These are phyloP conservation scores for Aspergillus sp. DNA, from an alignment of 2,329 filamentous ascomycete species.

Conservation along the genomic window DNA sequence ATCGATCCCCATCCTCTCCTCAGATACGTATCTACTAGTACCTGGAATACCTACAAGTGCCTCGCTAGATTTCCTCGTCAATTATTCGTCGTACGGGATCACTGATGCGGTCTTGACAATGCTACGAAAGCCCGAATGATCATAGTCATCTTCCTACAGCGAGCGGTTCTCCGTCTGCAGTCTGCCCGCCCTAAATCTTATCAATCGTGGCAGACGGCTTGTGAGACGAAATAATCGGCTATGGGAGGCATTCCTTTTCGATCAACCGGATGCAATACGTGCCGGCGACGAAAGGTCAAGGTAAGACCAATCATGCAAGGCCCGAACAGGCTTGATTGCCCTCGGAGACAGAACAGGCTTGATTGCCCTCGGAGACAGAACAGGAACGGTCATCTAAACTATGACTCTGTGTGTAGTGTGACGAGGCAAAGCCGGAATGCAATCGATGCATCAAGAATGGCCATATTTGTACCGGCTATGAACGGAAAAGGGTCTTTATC, in stretches of 20 bases:
- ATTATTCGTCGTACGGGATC: background rate
- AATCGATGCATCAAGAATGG: conserved; percentile 26
- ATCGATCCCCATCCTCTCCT: background rate
- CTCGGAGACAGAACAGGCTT: background rate
- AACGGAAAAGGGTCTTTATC: conserved; percentile 19
- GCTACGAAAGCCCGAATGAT: background rate
- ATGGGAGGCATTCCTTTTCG: conserved; percentile 23
- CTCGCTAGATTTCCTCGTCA: background rate
- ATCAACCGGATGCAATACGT: conserved; percentile 25
- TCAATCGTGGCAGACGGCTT: too few species aligned
- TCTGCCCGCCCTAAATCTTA: background rate
- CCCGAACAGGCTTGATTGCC: background rate
- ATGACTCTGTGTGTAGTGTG: conserved; percentile 20
- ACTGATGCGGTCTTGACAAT: background rate
- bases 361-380: conserved; percentile 1
- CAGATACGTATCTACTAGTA: too few species aligned
- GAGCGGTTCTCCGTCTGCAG: background rate
- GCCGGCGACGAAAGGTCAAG: conserved; percentile 23
- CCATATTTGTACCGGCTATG: conserved; percentile 25
- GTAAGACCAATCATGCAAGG: conserved; percentile 3
- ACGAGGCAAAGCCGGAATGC: conserved; percentile 25
- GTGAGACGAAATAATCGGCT: background rate
- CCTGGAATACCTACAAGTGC: background rate
- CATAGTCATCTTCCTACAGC: background rate
- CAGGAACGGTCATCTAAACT: conserved; percentile 4